These are phyloP conservation scores for Aspergillus piperis DNA, from an alignment of 2,329 filamentous ascomycete genomes.

Conservation along the genomic window DNA sequence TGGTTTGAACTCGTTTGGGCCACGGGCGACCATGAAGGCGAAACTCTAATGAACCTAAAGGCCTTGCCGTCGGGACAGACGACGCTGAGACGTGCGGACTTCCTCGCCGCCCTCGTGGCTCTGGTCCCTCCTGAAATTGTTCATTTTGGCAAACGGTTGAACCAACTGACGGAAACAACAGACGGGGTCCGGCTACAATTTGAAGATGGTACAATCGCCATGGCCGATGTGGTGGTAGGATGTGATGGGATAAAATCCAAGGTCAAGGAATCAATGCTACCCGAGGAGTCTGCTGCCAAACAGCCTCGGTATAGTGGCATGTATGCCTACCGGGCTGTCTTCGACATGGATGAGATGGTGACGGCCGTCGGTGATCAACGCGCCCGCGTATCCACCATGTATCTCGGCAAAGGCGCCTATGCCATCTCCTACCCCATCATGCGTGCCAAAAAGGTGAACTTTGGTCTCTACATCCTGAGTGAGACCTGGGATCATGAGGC, in stretches of 20 bases:
- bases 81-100: constrained; percentile 35
- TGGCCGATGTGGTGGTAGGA: constrained; percentile 37
- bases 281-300: constrained; percentile 8
- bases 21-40: constrained; percentile 15
- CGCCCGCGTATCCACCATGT: constrained; percentile 33
- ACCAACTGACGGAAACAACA: constrained; percentile 16
- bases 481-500: constrained; percentile 32
- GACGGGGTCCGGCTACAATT: constrained; percentile 28
- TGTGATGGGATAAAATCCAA: constrained; percentile 40
- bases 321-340: constrained; percentile 37
- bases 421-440: constrained; percentile 38
- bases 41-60: constrained; percentile 33
- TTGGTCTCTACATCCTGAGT: constrained; percentile 31
- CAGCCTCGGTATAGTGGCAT: constrained; percentile 35
- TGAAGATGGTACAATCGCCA: constrained; percentile 32
- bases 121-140: constrained; percentile 31
- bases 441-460: constrained; percentile 36
- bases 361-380: constrained; percentile 35
- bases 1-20: constrained; percentile 35
- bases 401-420: constrained; percentile 34
- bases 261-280: constrained; percentile 32
- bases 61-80: constrained; percentile 34
- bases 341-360: constrained; percentile 37
- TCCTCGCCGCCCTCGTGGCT: constrained; percentile 36
- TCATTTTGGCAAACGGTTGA: constrained; percentile 38